Evolutionary conservation across 148 eudicot species (phyloP).

Genomic region (Suaeda aralocaspica): DNA sequence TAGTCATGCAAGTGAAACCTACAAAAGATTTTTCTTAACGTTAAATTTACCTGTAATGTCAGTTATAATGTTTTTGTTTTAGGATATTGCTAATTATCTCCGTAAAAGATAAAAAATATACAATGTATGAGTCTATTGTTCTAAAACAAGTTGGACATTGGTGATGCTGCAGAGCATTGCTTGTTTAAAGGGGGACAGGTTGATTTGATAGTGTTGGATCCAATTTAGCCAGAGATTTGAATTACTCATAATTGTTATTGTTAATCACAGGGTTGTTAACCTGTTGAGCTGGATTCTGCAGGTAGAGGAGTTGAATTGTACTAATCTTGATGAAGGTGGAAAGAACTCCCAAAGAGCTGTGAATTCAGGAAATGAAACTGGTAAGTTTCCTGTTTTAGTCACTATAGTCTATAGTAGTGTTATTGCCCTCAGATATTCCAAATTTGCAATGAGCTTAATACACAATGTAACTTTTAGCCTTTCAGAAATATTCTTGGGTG

Average conservation of each 20-base stretch:
- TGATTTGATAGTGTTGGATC: too few relatives aligned
- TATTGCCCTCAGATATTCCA: not conserved
- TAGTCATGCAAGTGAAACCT: not conserved
- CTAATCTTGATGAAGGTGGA: constrained; percentile 30
- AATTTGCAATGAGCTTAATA: not conserved
- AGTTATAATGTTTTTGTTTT: too few relatives aligned
- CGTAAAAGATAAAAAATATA: too few relatives aligned
- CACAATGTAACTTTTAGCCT: not conserved
- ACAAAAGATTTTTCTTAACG: not conserved
- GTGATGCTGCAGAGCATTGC: not conserved
- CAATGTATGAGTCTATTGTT: not conserved
- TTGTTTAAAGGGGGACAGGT: too few relatives aligned
- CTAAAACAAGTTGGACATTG: not conserved
- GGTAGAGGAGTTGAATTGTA: constrained; percentile 62
- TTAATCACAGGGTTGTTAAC: not conserved
- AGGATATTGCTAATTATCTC: too few relatives aligned
- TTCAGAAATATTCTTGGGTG: not conserved
- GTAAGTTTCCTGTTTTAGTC: constrained; percentile 22
- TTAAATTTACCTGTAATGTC: too few relatives aligned
- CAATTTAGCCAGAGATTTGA: too few relatives aligned
- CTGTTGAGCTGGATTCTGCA: constrained; percentile 20
- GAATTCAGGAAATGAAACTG: constrained; percentile 27
- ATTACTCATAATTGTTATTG: not conserved
- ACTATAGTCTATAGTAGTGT: not conserved
- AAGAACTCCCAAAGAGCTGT: constrained; percentile 12